Evolutionary conservation across 1,139 yeast species (phyloP).

Genomic region (Barnettozyma hawaiiensis): DNA sequence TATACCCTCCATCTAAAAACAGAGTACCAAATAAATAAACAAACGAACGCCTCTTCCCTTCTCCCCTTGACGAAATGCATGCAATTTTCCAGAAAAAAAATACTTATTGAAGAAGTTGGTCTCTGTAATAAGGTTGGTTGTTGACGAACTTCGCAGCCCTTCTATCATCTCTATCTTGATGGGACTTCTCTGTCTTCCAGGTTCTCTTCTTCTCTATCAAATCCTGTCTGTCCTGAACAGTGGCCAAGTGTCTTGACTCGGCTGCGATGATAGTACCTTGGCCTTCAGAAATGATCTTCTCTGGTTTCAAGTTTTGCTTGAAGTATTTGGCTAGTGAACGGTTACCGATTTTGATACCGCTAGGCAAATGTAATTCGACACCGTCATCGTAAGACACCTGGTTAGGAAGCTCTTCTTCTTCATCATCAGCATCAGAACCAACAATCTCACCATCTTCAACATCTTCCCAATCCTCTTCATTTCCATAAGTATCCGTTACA

Average conservation of each 20-base stretch:
- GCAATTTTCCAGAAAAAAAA: not conserved
- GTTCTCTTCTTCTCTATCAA: slow-evolving; percentile 63
- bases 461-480: slow-evolving; percentile 34
- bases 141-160: slow-evolving; percentile 77
- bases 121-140: slow-evolving; percentile 88
- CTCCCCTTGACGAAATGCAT: not conserved
- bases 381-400: slow-evolving; percentile 56
- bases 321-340: slow-evolving; percentile 82
- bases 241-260: slow-evolving; percentile 69
- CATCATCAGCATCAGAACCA: slow-evolving; percentile 38
- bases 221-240: slow-evolving; percentile 46
- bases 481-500: slow-evolving; percentile 36
- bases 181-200: slow-evolving; percentile 68
- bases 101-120: slow-evolving; percentile 69
- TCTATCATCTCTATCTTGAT: slow-evolving; percentile 67
- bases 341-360: slow-evolving; percentile 86
- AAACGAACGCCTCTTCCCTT: too few relatives aligned
- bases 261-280: slow-evolving; percentile 94
- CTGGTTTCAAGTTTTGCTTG: slow-evolving; percentile 78
- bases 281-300: slow-evolving; percentile 69
- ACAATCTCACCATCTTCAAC: slow-evolving; percentile 41
- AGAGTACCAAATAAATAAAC: not conserved
- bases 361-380: slow-evolving; percentile 74
- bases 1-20: too few relatives aligned
- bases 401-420: slow-evolving; percentile 42